Base-by-base conservation (phyloP, 257 asterid genomes). In the Solanum paucissectum region DNA sequence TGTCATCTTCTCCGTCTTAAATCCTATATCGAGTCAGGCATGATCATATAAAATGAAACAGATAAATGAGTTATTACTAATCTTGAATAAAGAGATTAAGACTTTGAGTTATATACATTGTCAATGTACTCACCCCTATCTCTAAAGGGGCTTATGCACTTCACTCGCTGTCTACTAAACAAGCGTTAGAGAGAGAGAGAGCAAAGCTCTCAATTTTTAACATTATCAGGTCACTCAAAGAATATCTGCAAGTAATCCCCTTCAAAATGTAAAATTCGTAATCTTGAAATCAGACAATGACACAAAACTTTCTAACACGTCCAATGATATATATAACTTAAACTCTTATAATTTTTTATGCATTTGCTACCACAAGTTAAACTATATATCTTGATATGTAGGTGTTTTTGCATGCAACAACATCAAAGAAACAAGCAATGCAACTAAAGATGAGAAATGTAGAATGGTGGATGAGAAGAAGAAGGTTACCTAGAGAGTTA, bases 381-480 rank as follows among this genome's bases (percentile, higher is more conserved):
- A 55, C n/a, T 55, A 6, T 55, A 55, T 9, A 55, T 55, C 62
- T 55, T 55, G n/a, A 18, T 55, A 69, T 72, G 44, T 29, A 91
- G 93, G 89, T 91, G 32, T 91, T 81, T 62, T 77, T 88, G 85
- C 90, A 88, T 72, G 89, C 93, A 44, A 89, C 87, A 38, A 87
- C 86, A 86, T 86, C 86, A 66, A 91, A 88, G 82, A 90, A 88
- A 87, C 89, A 89, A 46, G 76, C 86, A 64, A 88, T 91, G 92
- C 93, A 91, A 81, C 55, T 89, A 36, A 87, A 86, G 46, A 76
- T 85, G 88, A 49, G 90, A 16, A 88, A 87, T 36, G 85, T 88
- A 23, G 91, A 91, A 69, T 82, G 92, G 91, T 91, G 91, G 93
- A 91, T 91, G 93, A 87, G 85, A 77, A 91, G 34, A 46, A 85